These are phyloP conservation scores for Saccharomycopsis guyanensis DNA, from an alignment of 805 yeast genomes.

Conservation along the genomic window DNA sequence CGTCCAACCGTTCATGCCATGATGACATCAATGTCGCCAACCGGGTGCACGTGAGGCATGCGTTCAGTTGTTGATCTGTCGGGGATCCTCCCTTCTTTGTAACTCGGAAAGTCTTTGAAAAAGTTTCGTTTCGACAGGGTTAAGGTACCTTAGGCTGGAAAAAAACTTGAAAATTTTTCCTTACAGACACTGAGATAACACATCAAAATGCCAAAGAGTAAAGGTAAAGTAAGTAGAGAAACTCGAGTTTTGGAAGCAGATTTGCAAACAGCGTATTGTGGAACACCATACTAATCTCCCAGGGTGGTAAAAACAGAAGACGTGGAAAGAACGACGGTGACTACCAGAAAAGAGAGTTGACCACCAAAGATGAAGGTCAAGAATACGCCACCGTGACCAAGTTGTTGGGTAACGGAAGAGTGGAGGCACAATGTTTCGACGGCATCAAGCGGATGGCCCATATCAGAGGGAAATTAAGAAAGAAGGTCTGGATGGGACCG, in stretches of 20 bases:
- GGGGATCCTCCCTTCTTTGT: no score
- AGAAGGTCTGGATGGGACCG: conserved; percentile 99
- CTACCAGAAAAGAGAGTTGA: conserved; percentile 89
- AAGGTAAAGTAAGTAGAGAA: conserved; percentile 38
- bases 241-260: not conserved
- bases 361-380: conserved; percentile 91
- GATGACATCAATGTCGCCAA: no score
- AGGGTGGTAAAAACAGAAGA: conserved; percentile 88
- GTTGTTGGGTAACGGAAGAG: conserved; percentile 97
- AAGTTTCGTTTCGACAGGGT: no score
- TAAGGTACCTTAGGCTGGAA: no score
- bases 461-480: conserved; percentile 97
- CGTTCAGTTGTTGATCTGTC: no score
- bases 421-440: conserved; percentile 92
- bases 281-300: no score
- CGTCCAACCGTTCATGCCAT: no score
- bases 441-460: conserved; percentile 93
- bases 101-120: no score
- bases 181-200: not conserved
- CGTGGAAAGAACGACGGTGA: conserved; percentile 96
- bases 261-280: no score
- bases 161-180: not conserved
- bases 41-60: no score
- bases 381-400: conserved; percentile 97
- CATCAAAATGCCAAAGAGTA: conserved; percentile 61